Base-by-base conservation (phyloP, 202 grass and related monocot species). In the Musa balbisiana region DNA sequence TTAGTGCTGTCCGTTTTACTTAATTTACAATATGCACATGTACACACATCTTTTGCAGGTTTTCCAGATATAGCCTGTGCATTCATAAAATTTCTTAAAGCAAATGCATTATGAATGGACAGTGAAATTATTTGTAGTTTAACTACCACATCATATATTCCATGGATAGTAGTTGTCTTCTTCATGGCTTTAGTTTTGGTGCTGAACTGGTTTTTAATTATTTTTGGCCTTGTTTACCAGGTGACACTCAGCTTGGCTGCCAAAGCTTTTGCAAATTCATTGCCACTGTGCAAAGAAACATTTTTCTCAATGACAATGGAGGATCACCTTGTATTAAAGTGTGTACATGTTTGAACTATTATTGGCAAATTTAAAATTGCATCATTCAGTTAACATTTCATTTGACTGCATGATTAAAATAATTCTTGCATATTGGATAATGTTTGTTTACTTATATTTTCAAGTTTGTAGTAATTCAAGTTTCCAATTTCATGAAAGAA, bases 221-320 rank as follows among this genome's bases (percentile, higher is more conserved):
- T 22, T 33, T 62, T 49, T 20, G 21, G 14, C 25, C 53, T 43
- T 80, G 79, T 52, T 49, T 75, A 55, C 75, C 79, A 97, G 93
- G 93, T 97, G 19, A 93, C 90, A 8, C 88, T 92, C 75, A 97
- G 93, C 80, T 91, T 93, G 84, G 93, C 90, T 69, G 90, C 93
- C 85, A 91, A 97, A 97, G 90, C 84, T 75, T 97, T 85, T 79
- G 87, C 87, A 85, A 91, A 89, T 81, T 92, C 90, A 50, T 81
- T 93, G 69, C 68, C 90, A 55, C 87, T 97, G 68, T 97, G 90
- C 43, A 97, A 85, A 75, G 93, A 97, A 78, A 97, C 93, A 79
- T 97, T 97, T 84, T 97, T 93, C 84, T 91, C 90, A 21, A 63
- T 88, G 62, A 71, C 92, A 86, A 93, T 93, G 86, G 90, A 89